These are phyloP conservation scores for Cladophialophora yegresii DNA, from an alignment of 2,329 filamentous ascomycete genomes.

Conservation along the genomic window DNA sequence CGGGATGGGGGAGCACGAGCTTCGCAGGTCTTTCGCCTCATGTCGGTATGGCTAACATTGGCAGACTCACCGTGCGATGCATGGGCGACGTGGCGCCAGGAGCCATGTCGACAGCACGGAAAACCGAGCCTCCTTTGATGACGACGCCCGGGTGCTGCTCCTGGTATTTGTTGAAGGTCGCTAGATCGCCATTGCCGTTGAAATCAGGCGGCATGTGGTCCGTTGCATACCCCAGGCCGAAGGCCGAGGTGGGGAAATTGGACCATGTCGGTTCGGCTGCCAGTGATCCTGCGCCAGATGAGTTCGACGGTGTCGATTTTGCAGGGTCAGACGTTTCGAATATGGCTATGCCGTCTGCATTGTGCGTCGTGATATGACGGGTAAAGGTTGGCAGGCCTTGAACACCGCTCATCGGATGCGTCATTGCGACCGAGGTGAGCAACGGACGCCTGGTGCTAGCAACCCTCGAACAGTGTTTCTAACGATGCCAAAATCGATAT, in stretches of 20 bases:
- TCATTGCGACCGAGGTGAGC: slow-evolving; percentile 1
- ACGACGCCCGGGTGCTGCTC: slow-evolving; percentile 28
- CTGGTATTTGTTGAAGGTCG: slow-evolving; percentile 26
- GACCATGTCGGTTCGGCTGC: slow-evolving; percentile 21
- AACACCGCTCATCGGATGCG: slow-evolving; percentile 36
- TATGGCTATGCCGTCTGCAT: slow-evolving; percentile 25
- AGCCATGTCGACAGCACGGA: slow-evolving; percentile 45
- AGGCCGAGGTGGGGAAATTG: slow-evolving; percentile 21
- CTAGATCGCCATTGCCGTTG: slow-evolving; percentile 27
- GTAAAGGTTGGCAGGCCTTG: slow-evolving; percentile 23
- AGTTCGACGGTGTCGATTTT: slow-evolving; percentile 10
- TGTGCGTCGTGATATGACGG: slow-evolving; percentile 31
- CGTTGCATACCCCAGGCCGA: slow-evolving; percentile 31
- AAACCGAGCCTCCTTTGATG: slow-evolving; percentile 32
- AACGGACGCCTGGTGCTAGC: background rate
- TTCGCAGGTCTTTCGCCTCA: no score
- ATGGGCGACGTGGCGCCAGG: slow-evolving; percentile 49
- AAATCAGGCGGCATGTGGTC: slow-evolving; percentile 23
- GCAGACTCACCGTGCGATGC: slow-evolving; percentile 52
- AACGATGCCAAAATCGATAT: background rate
- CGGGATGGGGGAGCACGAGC: no score
- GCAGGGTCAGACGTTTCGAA: slow-evolving; percentile 26
- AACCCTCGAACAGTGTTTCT: background rate
- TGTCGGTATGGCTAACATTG: background rate
- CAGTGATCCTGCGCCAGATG: slow-evolving; percentile 22